Evolutionary conservation across 208 protist genomes (phyloP).

Genomic region (Sergeia podlipaevii): DNA sequence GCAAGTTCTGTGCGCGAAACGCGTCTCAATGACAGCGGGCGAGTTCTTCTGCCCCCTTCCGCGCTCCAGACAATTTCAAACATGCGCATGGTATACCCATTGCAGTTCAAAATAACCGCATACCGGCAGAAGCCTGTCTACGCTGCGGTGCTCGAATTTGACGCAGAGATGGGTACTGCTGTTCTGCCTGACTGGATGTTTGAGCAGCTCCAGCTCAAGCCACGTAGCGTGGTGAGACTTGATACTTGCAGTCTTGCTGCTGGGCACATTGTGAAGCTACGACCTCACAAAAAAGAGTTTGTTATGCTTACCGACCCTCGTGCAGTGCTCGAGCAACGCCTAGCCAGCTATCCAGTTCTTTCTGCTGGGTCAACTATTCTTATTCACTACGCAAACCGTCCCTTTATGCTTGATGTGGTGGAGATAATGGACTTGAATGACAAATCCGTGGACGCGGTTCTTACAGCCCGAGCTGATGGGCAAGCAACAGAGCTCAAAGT

Average conservation of each 20-base stretch:
- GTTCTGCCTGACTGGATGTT: constrained; percentile 95
- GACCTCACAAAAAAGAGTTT: constrained; percentile 88
- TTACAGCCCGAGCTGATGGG: constrained; percentile 85
- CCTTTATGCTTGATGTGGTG: constrained; percentile 86
- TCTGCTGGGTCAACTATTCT: constrained; percentile 89
- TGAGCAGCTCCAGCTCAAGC: constrained; percentile 64
- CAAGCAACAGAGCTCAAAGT: constrained; percentile 91
- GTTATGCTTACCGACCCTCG: constrained; percentile 92
- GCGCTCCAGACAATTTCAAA: constrained; percentile 68
- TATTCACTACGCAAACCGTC: constrained; percentile 83
- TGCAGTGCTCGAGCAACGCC: constrained; percentile 88
- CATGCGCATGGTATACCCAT: constrained; percentile 86
- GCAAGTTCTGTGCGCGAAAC: constrained; percentile 27
- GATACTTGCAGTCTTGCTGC: constrained; percentile 68
- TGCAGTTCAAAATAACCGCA: constrained; percentile 88
- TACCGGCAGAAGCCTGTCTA: constrained; percentile 32
- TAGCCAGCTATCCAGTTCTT: constrained; percentile 89
- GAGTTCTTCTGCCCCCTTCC: constrained; percentile 82
- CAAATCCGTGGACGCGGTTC: constrained; percentile 67
- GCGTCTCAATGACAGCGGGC: constrained; percentile 70
- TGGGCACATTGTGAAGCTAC: constrained; percentile 90
- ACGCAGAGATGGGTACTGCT: constrained; percentile 78
- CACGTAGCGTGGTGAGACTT: constrained; percentile 57
- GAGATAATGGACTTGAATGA: constrained; percentile 65
- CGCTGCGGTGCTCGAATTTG: constrained; percentile 93